Percentiles rank a stretch among this genome's conserved stretches.
phyloP scores from a whole-genome alignment of 805 yeast species.

The Zygoascus tannicola region DNA sequence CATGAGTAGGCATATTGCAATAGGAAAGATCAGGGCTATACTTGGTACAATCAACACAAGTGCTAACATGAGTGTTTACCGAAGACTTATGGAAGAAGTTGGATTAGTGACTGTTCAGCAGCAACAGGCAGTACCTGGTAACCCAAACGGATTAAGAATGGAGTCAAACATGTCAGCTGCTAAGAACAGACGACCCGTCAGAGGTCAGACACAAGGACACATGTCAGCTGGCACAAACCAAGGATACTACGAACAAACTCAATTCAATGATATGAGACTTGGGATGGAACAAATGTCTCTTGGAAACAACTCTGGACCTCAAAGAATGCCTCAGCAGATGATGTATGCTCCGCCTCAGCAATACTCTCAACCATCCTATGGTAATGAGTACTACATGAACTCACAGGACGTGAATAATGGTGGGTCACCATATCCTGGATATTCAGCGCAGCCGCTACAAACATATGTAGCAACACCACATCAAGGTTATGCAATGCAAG shows the following conservation, averaged over 20 bases:
- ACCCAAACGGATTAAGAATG: background rate
- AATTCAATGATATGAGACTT: background rate
- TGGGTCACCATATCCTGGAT: background rate
- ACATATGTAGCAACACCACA: background rate
- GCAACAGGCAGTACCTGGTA: background rate
- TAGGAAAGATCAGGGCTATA: slow-evolving; percentile 52
- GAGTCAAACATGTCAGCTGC: background rate
- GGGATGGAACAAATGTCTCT: background rate
- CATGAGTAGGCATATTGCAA: slow-evolving; percentile 46
- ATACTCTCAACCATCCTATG: background rate
- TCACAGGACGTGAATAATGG: background rate
- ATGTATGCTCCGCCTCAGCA: background rate
- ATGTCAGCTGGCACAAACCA: no score
- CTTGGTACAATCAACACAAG: slow-evolving; percentile 45
- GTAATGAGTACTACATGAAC: background rate
- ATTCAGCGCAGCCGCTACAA: background rate
- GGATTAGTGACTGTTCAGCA: slow-evolving; percentile 39
- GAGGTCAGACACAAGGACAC: background rate
- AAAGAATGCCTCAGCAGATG: background rate
- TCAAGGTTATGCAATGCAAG: background rate
- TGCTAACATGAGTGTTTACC: slow-evolving; percentile 33
- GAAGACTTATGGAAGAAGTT: slow-evolving; percentile 84
- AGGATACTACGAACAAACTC: background rate
- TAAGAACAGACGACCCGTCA: background rate
- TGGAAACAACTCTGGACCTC: background rate